These are phyloP conservation scores for Fusarium sp. DNA, from an alignment of 2,329 filamentous ascomycete species.

Conservation along the genomic window DNA sequence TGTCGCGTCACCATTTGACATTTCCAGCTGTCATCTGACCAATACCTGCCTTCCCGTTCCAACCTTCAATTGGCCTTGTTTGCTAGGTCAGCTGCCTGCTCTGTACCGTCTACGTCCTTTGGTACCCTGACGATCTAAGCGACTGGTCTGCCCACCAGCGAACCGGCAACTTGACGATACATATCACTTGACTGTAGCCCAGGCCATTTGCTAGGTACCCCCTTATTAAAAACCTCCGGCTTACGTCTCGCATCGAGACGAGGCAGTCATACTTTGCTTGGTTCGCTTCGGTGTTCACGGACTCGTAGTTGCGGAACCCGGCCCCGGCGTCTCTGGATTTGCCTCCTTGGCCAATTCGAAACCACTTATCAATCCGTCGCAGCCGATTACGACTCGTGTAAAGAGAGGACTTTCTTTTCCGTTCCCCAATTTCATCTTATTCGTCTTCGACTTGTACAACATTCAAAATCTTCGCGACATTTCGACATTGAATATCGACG, in stretches of 20 bases:
- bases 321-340: constrained; percentile 39
- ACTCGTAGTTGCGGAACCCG: constrained; percentile 38
- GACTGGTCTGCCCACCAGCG: constrained; percentile 40
- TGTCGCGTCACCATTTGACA: constrained; percentile 43
- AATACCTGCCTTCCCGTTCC: constrained; percentile 38
- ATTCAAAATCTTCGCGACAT: constrained; percentile 10
- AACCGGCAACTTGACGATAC: constrained; percentile 33
- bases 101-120: constrained; percentile 24
- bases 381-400: constrained; percentile 36
- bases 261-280: constrained; percentile 25
- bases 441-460: constrained; percentile 17
- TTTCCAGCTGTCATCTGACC: constrained; percentile 34
- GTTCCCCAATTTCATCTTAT: constrained; percentile 20
- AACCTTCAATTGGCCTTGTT: constrained; percentile 36
- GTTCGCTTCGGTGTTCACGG: constrained; percentile 24
- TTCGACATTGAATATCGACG: constrained; percentile 27
- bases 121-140: constrained; percentile 37
- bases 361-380: constrained; percentile 36
- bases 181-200: constrained; percentile 17
- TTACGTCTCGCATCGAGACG: constrained; percentile 19
- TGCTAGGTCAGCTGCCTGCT: constrained; percentile 41
- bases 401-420: constrained; percentile 28
- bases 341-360: constrained; percentile 43
- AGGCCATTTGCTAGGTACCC: constrained; percentile 19
- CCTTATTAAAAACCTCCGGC: constrained; percentile 1